These are phyloP conservation scores for Acorus gramineus DNA, from an alignment of 106 monocot genomes.

Conservation along the genomic window DNA sequence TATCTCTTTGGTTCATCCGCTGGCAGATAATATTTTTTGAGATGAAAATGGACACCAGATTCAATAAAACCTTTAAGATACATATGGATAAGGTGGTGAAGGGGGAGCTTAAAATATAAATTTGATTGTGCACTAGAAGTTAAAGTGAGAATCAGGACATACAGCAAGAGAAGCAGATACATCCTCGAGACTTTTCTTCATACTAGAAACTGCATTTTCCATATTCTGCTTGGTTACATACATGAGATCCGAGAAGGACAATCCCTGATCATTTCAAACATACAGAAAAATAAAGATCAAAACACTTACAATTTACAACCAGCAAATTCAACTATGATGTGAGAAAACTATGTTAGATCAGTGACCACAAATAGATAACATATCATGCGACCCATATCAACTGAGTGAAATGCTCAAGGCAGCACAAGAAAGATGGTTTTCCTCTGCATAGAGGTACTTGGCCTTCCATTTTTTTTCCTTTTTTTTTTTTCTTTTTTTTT, in stretches of 20 bases:
- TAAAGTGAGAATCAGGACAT: constrained; percentile 16
- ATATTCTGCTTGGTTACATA: constrained; percentile 91
- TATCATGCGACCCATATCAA: too few species aligned
- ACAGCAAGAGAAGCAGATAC: constrained; percentile 83
- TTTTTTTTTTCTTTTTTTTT: too few species aligned
- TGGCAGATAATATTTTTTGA: background rate
- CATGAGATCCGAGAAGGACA: constrained; percentile 79
- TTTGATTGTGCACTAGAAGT: background rate
- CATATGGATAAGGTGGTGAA: background rate
- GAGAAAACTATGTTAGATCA: too few species aligned
- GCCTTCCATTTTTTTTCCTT: too few species aligned
- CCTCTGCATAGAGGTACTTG: too few species aligned
- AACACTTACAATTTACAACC: background rate
- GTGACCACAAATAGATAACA: too few species aligned
- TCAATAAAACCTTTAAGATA: background rate
- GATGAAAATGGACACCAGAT: background rate
- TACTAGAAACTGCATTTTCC: constrained; percentile 86
- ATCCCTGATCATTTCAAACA: constrained; percentile 32
- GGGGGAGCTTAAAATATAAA: background rate
- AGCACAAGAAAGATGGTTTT: background rate
- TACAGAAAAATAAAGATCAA: constrained; percentile 4
- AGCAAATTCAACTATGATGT: too few species aligned
- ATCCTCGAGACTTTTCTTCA: constrained; percentile 87
- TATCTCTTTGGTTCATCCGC: background rate
- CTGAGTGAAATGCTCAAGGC: too few species aligned